Base-by-base conservation (phyloP, 345 rosid species). In the Abelmoschus esculentus region DNA sequence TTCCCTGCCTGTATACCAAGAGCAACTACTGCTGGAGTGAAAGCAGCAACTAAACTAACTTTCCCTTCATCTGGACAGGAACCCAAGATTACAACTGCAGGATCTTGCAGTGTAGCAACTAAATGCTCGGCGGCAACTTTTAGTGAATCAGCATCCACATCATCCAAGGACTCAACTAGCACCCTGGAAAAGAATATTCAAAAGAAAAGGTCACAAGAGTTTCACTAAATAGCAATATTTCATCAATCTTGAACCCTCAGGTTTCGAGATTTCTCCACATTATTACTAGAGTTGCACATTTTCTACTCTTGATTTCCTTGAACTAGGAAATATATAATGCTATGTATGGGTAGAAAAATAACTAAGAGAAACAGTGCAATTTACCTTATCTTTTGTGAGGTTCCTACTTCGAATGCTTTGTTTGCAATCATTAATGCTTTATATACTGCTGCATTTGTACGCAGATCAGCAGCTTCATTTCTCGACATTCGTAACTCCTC, bases 1-100 rank as follows among this genome's bases (percentile, higher is more conserved):
- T 88, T 91, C 67, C 97, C 98, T 3, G 98, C 98, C 77, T 88
- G 89, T 67, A 93, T 78, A 4, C 98, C 98, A 32, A 89, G 57
- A 74, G 81, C 76, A 56, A 91, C 89, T 9, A 91, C 87, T 10
- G 83, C 80, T 6, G 89, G 89, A 72, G 89, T 79, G 80, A 91
- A 93, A 29, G 97, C 97, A 56, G 97, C 97, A 55, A 89, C 92
- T 72, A 93, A 83, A 77, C 97, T 93, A 71, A 93, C 97, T 76
- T 93, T 91, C 76, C 90, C 96, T 73, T 88, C 86, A n/a, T 77
- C 89, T 19, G 96, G 97, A 77, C 86, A 77, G 3, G 97, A 89
- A 53, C 97, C 98, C 75, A 91, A 77, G 46, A 91, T 78, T 28
- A 93, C 77, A 18, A 92, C 97, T 17, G 87, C 92, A 4, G 96